Conservation (phyloP, 257 asterid genomes). For the Nicotiana benthamiana region DNA sequence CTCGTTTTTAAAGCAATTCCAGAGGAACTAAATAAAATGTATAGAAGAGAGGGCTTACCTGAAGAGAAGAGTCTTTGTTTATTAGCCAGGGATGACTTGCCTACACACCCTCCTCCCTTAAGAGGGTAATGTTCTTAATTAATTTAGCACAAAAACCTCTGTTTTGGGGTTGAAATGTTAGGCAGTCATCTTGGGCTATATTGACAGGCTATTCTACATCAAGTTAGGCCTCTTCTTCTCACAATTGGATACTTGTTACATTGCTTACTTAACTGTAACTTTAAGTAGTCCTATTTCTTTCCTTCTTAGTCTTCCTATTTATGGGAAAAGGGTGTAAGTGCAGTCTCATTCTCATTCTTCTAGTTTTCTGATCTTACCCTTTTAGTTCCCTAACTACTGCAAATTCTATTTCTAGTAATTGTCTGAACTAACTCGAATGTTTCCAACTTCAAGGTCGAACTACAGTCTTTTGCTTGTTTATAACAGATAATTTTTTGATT, state of each 20-base stretch:
- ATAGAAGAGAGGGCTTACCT: background rate
- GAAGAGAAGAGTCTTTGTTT: constrained; percentile 6
- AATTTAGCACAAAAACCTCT: background rate
- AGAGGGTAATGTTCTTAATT: background rate
- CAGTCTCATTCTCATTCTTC: background rate
- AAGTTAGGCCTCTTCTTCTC: constrained; percentile 11
- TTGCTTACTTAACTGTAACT: background rate
- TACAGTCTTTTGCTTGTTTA: no score
- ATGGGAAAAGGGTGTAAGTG: background rate
- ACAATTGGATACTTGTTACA: background rate
- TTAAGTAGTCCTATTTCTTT: background rate
- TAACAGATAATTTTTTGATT: no score
- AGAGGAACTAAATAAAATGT: background rate
- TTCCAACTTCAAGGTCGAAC: no score
- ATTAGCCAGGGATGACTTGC: constrained; percentile 12
- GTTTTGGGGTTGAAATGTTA: background rate
- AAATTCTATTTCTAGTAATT: no score
- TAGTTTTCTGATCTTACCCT: no score
- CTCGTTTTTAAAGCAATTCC: background rate
- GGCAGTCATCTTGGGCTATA: constrained; percentile 4
- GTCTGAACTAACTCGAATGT: no score
- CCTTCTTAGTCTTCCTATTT: background rate
- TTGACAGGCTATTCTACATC: background rate
- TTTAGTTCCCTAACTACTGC: no score
- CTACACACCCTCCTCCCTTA: background rate